phyloP scores from a whole-genome alignment of 192 early-diverging fungal species.

The Allomyces javanicus region DNA sequence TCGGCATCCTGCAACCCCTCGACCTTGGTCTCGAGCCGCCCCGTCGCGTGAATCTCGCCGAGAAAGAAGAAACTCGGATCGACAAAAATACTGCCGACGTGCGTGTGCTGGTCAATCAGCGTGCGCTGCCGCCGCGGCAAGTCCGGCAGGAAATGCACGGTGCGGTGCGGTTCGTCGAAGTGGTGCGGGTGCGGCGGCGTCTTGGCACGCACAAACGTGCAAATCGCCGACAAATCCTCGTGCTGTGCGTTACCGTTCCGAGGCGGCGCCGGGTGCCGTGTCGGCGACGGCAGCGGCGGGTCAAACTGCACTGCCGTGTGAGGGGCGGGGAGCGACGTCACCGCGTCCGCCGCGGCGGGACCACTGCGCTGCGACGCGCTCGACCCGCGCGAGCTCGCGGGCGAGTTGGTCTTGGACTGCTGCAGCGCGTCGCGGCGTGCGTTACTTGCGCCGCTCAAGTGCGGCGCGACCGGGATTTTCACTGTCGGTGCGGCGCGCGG shows the following conservation, averaged over 20 bases:
- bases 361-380: no score
- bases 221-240: background rate
- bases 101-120: background rate
- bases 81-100: background rate
- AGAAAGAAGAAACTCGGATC: background rate
- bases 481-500: background rate
- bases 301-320: no score
- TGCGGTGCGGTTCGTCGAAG: background rate
- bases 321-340: no score
- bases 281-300: no score
- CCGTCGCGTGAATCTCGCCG: background rate
- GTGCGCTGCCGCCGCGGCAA: background rate
- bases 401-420: no score
- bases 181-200: background rate
- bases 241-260: background rate
- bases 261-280: no score
- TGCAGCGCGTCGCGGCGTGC: background rate
- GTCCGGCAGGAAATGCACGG: background rate
- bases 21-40: background rate
- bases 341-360: no score
- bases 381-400: no score
- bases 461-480: background rate
- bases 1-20: background rate
- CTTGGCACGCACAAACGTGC: background rate
- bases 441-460: background rate